Base-by-base conservation (phyloP, 768 basidiomycete species). In the Phylloporus rhodoxanthus region DNA sequence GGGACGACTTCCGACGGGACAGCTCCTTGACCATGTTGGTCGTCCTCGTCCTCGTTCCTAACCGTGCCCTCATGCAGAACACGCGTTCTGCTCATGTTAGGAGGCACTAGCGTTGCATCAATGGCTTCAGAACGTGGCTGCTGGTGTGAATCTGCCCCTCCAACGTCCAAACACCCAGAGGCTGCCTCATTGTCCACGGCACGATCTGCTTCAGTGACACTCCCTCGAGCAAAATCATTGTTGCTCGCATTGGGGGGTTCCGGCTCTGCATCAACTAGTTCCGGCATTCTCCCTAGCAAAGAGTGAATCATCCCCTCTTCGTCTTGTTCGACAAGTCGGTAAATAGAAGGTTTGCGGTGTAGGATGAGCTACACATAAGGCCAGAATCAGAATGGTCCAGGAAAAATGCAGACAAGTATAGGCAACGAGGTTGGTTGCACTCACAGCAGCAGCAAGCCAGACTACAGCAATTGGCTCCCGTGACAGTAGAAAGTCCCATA, bases 401-500 rank as follows among this genome's bases (percentile, higher is more conserved):
- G 29, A 19, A 28, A 9, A 38, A 26, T 21, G 26, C 23, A 5
- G 21, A 43, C 13, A 29, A 15, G 39, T 7, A 21, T 26, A 21
- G 11, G 38, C 25, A 8, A 15, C 19, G 20, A 21, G 34, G 10
- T 29, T n/a, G 38, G 15, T 37, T 15, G 25, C 9, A 76, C 87
- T 58, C 63, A 95, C 91, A 34, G 87, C 85, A 29, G 85, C 80
- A 14, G 82, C 83, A 9, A 96, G 78, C 71, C 95, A 97, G 0
- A 95, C 85, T 2, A 82, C 75, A 1, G 76, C 74, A 25, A 92
- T 79, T 9, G 93, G 93, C 21, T 90, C 90, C 30, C 92, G 77
- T 54, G 82, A 80, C 11, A 97, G 70, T 9, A 96, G 69, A 62
- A 84, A 97, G 68, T 97, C 93, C 66, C 95, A 97, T 41, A 92